These are phyloP conservation scores for Lactarius akahatsu DNA, from an alignment of 768 basidiomycete genomes.

Conservation along the genomic window DNA sequence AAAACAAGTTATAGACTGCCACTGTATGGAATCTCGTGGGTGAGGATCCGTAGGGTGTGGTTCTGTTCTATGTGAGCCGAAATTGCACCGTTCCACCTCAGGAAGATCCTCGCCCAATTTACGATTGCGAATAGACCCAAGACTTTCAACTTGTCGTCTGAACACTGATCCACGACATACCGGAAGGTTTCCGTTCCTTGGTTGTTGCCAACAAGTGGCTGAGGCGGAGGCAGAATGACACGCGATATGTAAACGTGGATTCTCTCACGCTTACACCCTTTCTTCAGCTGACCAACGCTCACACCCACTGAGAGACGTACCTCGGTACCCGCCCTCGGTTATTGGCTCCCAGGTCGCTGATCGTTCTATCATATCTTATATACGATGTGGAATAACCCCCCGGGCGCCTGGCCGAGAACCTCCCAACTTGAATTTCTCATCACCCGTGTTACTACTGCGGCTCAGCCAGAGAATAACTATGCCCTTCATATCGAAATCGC, in stretches of 20 bases:
- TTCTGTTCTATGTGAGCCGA: background rate
- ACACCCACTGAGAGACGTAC: background rate
- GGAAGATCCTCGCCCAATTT: background rate
- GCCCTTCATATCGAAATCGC: slow-evolving; percentile 90
- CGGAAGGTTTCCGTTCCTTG: background rate
- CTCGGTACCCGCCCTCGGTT: slow-evolving; percentile 17
- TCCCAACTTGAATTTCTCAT: slow-evolving; percentile 71
- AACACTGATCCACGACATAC: background rate
- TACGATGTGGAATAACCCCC: slow-evolving; percentile 27
- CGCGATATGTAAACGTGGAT: background rate
- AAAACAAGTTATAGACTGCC: background rate
- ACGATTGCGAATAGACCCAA: background rate
- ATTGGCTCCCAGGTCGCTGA: background rate
- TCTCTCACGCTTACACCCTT: background rate
- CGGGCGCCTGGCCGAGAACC: slow-evolving; percentile 46
- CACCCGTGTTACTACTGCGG: slow-evolving; percentile 83
- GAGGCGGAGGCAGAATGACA: background rate
- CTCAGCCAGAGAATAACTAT: slow-evolving; percentile 86
- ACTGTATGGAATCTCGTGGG: background rate
- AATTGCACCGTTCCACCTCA: background rate
- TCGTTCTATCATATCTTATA: slow-evolving; percentile 1
- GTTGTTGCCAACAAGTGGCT: background rate
- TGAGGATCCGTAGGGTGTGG: background rate
- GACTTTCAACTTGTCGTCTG: background rate
- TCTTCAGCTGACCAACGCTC: background rate